Base-by-base conservation (phyloP, 225 moss, liverwort and hornwort species). In the Polytrichum formosum region DNA sequence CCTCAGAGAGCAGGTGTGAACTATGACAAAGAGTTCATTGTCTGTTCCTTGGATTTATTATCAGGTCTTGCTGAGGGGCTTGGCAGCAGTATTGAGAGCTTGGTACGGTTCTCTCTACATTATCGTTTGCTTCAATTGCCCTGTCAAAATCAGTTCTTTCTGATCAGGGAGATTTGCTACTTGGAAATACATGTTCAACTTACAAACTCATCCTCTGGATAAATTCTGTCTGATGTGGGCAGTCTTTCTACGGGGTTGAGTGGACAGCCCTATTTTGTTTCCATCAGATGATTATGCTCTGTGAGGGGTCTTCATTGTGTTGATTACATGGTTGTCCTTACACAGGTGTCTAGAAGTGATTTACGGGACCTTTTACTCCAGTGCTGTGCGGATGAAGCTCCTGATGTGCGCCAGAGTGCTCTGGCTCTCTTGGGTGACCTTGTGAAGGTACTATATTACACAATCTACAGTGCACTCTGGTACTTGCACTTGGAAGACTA, bases 51-150 rank as follows among this genome's bases (percentile, higher is more conserved):
- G 87, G 96, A 97, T 89, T 75, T 97, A 75, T 79, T 97, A 62
- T 97, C 96, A 73, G 96, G 96, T 76, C 93, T 97, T 78, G 96
- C 93, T 6, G 96, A 97, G 83, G 96, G 96, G 56, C 96, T 97
- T 68, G 96, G 96, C 71, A 85, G 86, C 80, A 90, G 93, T 82
- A 97, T 97, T 78, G 96, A 97, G 77, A 93, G 92, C 70, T 76
- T 97, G 93, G 96, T 97, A 90, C 28, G 87, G 22, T 6, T 26
- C 35, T 71, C 18, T 56, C 17, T 26, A 64, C 31, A 6, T 20
- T 37, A n/a, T 61, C 23, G 28, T 61, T 20, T 23, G 7, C 7
- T 31, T 31, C 31, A 31, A 31, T 31, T 31, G 7, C 31, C 31
- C 31, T 31, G 31, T 46, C 13, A 46, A 46, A 46, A 46, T 46